Percentiles rank a stretch among this genome's conserved stretches.
These are phyloP conservation scores for Rhodosporidiobolus sp. DNA, from an alignment of 768 basidiomycete genomes.

Conservation along the genomic window DNA sequence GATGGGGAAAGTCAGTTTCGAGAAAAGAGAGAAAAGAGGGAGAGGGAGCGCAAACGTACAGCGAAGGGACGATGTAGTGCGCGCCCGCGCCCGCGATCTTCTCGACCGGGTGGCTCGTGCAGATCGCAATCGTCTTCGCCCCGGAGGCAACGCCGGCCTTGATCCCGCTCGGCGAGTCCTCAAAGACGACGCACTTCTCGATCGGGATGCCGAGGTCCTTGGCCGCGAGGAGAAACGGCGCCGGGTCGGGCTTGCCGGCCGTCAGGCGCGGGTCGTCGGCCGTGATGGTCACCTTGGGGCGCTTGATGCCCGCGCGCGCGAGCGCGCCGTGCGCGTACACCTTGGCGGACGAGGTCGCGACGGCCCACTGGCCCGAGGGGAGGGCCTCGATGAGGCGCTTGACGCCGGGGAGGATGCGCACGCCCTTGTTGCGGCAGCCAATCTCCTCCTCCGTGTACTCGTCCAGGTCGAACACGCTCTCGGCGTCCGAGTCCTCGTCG, in stretches of 20 bases:
- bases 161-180: slow-evolving; percentile 50
- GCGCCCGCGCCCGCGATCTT: slow-evolving; percentile 42
- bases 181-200: slow-evolving; percentile 54
- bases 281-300: slow-evolving; percentile 68
- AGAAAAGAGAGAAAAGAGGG: neutral
- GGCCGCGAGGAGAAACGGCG: slow-evolving; percentile 51
- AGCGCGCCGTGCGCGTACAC: slow-evolving; percentile 69
- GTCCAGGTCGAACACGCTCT: slow-evolving; percentile 57
- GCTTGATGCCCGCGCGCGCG: slow-evolving; percentile 65
- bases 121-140: slow-evolving; percentile 49
- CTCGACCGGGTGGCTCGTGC: slow-evolving; percentile 48
- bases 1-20: neutral
- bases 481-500: slow-evolving; percentile 56
- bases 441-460: slow-evolving; percentile 43
- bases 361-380: slow-evolving; percentile 64
- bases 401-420: slow-evolving; percentile 70
- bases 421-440: slow-evolving; percentile 43
- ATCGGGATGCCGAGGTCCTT: slow-evolving; percentile 48
- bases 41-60: neutral
- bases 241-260: slow-evolving; percentile 51
- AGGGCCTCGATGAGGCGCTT: slow-evolving; percentile 63
- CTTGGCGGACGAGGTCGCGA: slow-evolving; percentile 70
- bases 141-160: slow-evolving; percentile 48
- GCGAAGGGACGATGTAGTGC: slow-evolving; percentile 34
- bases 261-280: slow-evolving; percentile 72